Base-by-base conservation (phyloP, 306 rosid species). In the Cicer arietinum region DNA sequence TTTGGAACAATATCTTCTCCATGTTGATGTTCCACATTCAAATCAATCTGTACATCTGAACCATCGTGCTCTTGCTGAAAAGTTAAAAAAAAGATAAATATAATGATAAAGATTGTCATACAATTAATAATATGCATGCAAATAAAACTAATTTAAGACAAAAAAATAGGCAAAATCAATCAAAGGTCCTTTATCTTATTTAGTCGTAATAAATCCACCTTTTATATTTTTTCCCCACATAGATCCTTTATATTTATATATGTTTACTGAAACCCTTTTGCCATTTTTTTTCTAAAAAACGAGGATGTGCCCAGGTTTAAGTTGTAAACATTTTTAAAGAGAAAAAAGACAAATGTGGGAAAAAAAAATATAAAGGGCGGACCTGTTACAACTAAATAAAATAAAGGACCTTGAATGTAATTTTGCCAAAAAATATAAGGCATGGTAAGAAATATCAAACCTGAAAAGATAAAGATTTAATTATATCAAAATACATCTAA, bases 31-130 rank as follows among this genome's bases (percentile, higher is more conserved):
- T 85, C 90, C 58, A 94, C 91, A 30, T 94, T 94, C 88, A 86
- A 74, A 60, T 91, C 81, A 85, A 88, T 83, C 79, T 90, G 97
- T 22, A 94, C 86, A 83, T 94, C 92, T 3, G 99, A 87, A 48
- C 97, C 99, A 84, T 90, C 96, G 78, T 94, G 99, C 89, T 92
- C 97, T 3, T 90, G 67, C 99, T 94, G 85, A 71, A 82, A 85
- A 39, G 77, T 68, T 37, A 56, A 76, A 71, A 53, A 58, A 79
- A 62, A 42, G 3, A 68, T 69, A 77, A 37, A 51, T 67, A 71
- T 65, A 39, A 48, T 67, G 45, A 71, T 65, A 43, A 48, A 70
- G 45, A 63, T 43, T 71, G 67, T 11, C 48, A 61, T 43, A 75
- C 16, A 74, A 71, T 17, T 51, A 66, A 22, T 16, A 52, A 46